phyloP scores from a whole-genome alignment of 768 basidiomycete genomes.

The Leucogyrophana mollusca region DNA sequence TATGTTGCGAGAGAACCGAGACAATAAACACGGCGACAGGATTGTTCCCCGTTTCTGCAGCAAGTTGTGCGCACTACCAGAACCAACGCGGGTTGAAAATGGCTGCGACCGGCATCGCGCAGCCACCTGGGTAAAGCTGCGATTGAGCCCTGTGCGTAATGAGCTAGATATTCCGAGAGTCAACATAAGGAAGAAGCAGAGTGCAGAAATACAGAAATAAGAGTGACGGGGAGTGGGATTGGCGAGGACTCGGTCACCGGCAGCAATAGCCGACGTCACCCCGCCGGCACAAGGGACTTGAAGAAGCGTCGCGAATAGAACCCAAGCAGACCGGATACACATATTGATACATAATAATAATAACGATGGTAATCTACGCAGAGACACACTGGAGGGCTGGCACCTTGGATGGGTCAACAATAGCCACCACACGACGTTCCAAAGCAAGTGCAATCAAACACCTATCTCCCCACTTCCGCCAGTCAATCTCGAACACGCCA shows the following conservation, averaged over 20 bases:
- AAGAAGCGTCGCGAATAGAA: too few relatives aligned
- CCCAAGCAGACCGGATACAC: too few relatives aligned
- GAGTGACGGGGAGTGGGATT: too few relatives aligned
- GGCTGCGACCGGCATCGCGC: slow-evolving; percentile 15
- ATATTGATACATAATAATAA: neutral
- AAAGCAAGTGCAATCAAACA: slow-evolving; percentile 70
- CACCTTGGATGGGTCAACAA: slow-evolving; percentile 60
- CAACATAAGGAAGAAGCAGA: slow-evolving; percentile 15
- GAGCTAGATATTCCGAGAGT: slow-evolving; percentile 6
- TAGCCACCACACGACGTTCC: slow-evolving; percentile 64
- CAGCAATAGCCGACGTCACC: too few relatives aligned
- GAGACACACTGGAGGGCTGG: slow-evolving; percentile 17
- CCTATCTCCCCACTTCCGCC: slow-evolving; percentile 54
- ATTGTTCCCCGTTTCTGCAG: slow-evolving; percentile 26
- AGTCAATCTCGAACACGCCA: slow-evolving; percentile 75
- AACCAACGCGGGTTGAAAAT: slow-evolving; percentile 20
- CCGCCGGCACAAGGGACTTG: neutral
- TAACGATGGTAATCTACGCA: neutral
- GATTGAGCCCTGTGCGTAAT: slow-evolving; percentile 16
- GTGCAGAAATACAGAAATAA: too few relatives aligned
- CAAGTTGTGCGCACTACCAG: slow-evolving; percentile 29
- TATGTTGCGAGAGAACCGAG: slow-evolving; percentile 42
- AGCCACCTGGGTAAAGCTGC: slow-evolving; percentile 19
- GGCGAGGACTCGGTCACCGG: too few relatives aligned
- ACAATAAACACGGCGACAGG: slow-evolving; percentile 20